phyloP scores from a whole-genome alignment of 2,329 filamentous ascomycete genomes.

The Elsinoe fawcettii region DNA sequence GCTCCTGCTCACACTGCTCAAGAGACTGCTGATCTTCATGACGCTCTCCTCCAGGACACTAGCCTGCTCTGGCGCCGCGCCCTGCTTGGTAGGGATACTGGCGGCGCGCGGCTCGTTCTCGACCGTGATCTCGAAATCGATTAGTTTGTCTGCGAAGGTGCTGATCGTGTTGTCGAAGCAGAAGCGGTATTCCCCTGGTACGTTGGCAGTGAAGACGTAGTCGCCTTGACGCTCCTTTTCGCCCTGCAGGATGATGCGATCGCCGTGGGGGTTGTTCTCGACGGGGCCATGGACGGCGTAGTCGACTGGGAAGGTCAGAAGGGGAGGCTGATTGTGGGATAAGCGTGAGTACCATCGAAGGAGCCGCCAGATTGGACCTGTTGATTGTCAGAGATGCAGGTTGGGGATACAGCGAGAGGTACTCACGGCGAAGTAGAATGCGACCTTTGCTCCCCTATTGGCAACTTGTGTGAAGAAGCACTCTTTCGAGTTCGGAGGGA shows the following conservation, averaged over 20 bases:
- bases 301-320: constrained; percentile 51
- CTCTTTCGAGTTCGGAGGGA: constrained; percentile 82
- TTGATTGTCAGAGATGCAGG: not conserved
- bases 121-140: constrained; percentile 96
- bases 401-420: not conserved
- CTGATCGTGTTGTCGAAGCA: constrained; percentile 99
- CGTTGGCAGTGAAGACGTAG: constrained; percentile 91
- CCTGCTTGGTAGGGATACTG: constrained; percentile 78
- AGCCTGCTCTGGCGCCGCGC: constrained; percentile 81
- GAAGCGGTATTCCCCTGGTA: constrained; percentile 84
- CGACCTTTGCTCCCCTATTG: constrained; percentile 75
- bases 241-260: constrained; percentile 75
- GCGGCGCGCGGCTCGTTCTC: constrained; percentile 76
- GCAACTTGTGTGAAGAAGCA: constrained; percentile 86
- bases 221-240: constrained; percentile 91
- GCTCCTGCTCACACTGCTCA: constrained; percentile 91
- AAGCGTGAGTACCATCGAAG: constrained; percentile 44
- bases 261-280: constrained; percentile 31
- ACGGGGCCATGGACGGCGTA: constrained; percentile 79
- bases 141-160: constrained; percentile 89
- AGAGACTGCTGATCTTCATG: constrained; percentile 84
- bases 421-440: constrained; percentile 95
- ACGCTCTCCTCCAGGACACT: constrained; percentile 84
- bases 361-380: constrained; percentile 97
- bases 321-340: not conserved